Evolutionary conservation across 2,329 filamentous ascomycete species (phyloP).

Genomic region (Penicillium sp.): DNA sequence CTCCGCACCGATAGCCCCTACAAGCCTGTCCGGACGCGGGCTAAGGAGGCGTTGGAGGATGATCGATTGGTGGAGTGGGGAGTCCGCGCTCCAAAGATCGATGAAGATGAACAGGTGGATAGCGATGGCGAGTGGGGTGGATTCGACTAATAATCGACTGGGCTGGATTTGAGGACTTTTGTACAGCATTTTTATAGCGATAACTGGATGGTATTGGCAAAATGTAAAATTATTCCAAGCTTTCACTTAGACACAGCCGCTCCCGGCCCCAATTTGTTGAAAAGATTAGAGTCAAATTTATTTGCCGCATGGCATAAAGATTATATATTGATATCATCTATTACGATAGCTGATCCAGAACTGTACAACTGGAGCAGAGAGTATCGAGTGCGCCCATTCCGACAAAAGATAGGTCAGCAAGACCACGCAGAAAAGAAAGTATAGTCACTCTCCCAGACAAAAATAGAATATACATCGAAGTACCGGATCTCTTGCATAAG

Average conservation of each 20-base stretch:
- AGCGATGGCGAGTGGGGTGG: constrained; percentile 69
- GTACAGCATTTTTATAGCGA: constrained; percentile 23
- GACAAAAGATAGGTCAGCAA: background rate
- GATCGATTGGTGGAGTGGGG: constrained; percentile 71
- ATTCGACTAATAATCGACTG: constrained; percentile 57
- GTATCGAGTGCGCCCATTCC: background rate
- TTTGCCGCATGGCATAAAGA: background rate
- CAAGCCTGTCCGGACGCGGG: constrained; percentile 73
- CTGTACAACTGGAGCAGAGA: constrained; percentile 17
- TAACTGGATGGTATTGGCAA: constrained; percentile 2
- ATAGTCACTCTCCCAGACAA: constrained; percentile 1
- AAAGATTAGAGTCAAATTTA: too few relatives aligned
- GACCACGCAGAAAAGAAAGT: background rate
- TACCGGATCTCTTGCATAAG: constrained; percentile 28
- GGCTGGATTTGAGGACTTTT: constrained; percentile 4
- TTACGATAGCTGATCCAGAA: constrained; percentile 6
- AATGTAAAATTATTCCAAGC: constrained; percentile 5
- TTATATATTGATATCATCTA: constrained; percentile 14
- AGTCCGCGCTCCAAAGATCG: constrained; percentile 43
- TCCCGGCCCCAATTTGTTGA: too few relatives aligned
- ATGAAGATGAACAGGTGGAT: constrained; percentile 46
- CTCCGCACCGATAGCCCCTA: constrained; percentile 60
- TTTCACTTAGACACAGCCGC: background rate
- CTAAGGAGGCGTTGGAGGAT: constrained; percentile 72
- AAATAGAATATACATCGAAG: constrained; percentile 18